Evolutionary conservation across 345 rosid genomes (phyloP).

Genomic region (Brassica incana): DNA sequence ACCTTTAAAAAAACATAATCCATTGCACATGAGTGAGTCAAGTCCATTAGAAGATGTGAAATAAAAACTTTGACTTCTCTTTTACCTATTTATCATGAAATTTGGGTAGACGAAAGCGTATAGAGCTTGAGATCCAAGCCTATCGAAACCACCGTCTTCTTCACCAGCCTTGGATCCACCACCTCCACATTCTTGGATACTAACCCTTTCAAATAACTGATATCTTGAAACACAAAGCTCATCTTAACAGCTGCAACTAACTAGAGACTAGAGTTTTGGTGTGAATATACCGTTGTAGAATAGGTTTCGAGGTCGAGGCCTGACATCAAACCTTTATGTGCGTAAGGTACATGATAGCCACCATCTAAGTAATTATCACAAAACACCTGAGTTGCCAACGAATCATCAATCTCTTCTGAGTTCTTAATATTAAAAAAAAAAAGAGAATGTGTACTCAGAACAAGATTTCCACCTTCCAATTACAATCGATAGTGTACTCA

Average conservation of each 20-base stretch:
- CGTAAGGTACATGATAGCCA: slow-evolving; percentile 96
- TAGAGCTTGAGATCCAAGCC: slow-evolving; percentile 78
- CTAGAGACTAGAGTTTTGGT: background rate
- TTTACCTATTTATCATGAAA: slow-evolving; percentile 90
- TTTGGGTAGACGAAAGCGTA: slow-evolving; percentile 92
- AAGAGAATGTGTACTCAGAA: slow-evolving; percentile 10
- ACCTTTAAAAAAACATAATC: slow-evolving; percentile 41
- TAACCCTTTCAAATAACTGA: slow-evolving; percentile 70
- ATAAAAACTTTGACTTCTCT: background rate
- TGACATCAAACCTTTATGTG: slow-evolving; percentile 82
- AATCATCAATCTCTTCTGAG: slow-evolving; percentile 4
- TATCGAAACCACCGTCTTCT: slow-evolving; percentile 38
- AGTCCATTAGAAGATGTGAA: background rate
- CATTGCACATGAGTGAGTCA: slow-evolving; percentile 1
- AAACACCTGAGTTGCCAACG: slow-evolving; percentile 58
- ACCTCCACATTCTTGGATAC: slow-evolving; percentile 81
- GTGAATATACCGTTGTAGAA: slow-evolving; percentile 60
- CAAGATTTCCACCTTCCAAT: slow-evolving; percentile 72
- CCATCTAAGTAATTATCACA: slow-evolving; percentile 98
- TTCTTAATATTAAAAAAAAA: background rate
- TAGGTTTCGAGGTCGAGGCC: slow-evolving; percentile 79
- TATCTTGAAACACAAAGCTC: slow-evolving; percentile 9
- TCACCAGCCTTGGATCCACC: slow-evolving; percentile 47
- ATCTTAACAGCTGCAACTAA: background rate
- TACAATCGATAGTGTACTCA: slow-evolving; percentile 72